Evolutionary conservation across 805 yeast genomes (phyloP).

Genomic region (Wickerhamiella domercqiae): DNA sequence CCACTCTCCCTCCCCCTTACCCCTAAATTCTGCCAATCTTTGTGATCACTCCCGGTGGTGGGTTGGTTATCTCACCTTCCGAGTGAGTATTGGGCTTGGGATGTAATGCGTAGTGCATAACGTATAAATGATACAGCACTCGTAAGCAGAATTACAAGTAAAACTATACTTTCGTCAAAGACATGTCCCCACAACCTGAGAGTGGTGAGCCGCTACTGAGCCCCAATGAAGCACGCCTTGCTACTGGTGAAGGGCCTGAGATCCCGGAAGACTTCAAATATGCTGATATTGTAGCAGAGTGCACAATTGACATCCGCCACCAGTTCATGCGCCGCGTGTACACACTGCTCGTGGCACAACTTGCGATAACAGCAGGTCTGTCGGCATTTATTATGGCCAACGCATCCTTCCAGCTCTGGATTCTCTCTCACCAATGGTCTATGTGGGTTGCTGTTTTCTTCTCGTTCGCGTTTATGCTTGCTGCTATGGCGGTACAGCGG

Average conservation of each 20-base stretch:
- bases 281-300: conserved; percentile 58
- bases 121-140: too few species aligned
- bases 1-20: too few species aligned
- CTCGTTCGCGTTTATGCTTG: conserved; percentile 49
- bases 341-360: conserved; percentile 49
- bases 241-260: conserved; percentile 12
- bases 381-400: conserved; percentile 37
- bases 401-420: conserved; percentile 36
- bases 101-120: too few species aligned
- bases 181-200: too few species aligned
- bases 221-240: conserved; percentile 4
- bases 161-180: too few species aligned
- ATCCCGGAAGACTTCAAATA: conserved; percentile 61
- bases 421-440: conserved; percentile 42
- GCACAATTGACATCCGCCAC: conserved; percentile 61
- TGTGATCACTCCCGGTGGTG: too few species aligned
- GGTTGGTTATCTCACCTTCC: too few species aligned
- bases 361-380: conserved; percentile 43
- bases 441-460: conserved; percentile 42
- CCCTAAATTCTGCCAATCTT: too few species aligned
- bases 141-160: too few species aligned
- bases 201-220: not conserved
- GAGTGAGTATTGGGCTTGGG: too few species aligned
- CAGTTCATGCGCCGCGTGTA: conserved; percentile 69
- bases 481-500: conserved; percentile 45